A percentile compares a stretch with the other conserved stretches of the same genome.
Conservation (phyloP, 202 grass and related monocot species). For the Zoysia matrella region DNA sequence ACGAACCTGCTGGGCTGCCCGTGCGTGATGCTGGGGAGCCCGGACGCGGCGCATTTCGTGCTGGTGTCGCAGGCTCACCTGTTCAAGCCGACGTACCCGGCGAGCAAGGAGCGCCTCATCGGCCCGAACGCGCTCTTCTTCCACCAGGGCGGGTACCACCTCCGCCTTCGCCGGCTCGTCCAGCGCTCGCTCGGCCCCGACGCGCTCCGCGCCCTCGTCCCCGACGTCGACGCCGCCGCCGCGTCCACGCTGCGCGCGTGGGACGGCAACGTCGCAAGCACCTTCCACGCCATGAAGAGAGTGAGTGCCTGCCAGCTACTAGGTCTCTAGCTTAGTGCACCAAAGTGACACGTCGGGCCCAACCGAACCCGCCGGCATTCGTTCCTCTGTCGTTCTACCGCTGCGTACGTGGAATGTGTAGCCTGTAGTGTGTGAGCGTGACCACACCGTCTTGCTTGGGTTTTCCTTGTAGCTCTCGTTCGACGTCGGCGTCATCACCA, state of each 20-base stretch:
- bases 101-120: conserved; percentile 55
- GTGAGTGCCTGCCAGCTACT: conserved; percentile 35
- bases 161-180: conserved; percentile 61
- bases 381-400: neutral
- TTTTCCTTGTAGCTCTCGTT: conserved; percentile 59
- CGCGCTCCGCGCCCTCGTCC: conserved; percentile 63
- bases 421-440: neutral
- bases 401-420: neutral
- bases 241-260: conserved; percentile 45
- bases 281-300: conserved; percentile 81
- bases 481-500: conserved; percentile 66
- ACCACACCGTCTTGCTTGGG: neutral
- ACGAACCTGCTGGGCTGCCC: conserved; percentile 75
- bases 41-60: conserved; percentile 73
- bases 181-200: conserved; percentile 59
- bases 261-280: conserved; percentile 50
- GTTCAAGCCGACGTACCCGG: too few relatives aligned
- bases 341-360: neutral
- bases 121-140: conserved; percentile 83
- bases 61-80: conserved; percentile 60
- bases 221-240: conserved; percentile 63
- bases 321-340: neutral
- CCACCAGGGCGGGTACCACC: conserved; percentile 87
- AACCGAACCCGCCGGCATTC: neutral
- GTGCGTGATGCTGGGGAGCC: conserved; percentile 78